phyloP scores from a whole-genome alignment of 2,329 filamentous ascomycete genomes.

The Fusarium haematococcum region DNA sequence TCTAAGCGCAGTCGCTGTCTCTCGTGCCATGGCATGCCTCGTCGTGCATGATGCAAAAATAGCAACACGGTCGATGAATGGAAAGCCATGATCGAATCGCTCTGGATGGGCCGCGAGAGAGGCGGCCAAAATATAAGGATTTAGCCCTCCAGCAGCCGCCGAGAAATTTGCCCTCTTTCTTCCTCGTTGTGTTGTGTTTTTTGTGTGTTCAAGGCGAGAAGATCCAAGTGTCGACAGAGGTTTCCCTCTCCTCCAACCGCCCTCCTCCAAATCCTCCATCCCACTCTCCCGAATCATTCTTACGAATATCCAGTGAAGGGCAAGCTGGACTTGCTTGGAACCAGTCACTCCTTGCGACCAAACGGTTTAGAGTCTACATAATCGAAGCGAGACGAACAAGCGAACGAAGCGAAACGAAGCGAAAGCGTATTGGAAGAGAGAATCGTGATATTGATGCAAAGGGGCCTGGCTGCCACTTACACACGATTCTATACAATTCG shows the following conservation, averaged over 20 bases:
- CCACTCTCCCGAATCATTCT: conserved; percentile 41
- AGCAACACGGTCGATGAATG: conserved; percentile 46
- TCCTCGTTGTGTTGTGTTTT: conserved; percentile 48
- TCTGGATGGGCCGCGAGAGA: conserved; percentile 52
- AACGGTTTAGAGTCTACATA: not conserved
- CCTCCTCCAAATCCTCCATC: conserved; percentile 48
- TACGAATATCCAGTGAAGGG: conserved; percentile 56
- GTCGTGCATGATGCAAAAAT: conserved; percentile 52
- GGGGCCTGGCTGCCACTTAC: conserved; percentile 41
- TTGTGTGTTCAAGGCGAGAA: conserved; percentile 52
- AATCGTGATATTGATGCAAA: conserved; percentile 46
- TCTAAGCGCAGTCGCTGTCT: conserved; percentile 59
- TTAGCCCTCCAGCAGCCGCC: conserved; percentile 59
- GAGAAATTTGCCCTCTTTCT: conserved; percentile 57
- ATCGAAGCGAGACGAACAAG: conserved; percentile 18
- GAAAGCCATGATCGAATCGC: conserved; percentile 45
- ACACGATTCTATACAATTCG: conserved; percentile 35
- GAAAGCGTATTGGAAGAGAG: conserved; percentile 1
- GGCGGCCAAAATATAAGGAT: conserved; percentile 70
- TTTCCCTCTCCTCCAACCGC: conserved; percentile 49
- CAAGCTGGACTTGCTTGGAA: conserved; percentile 72
- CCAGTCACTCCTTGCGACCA: conserved; percentile 59
- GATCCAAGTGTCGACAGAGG: conserved; percentile 64
- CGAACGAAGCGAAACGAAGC: conserved; percentile 11
- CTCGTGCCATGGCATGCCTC: conserved; percentile 44